Evolutionary conservation across 2,329 filamentous ascomycete genomes (phyloP).

Genomic region (Cladobotryum protrusum): DNA sequence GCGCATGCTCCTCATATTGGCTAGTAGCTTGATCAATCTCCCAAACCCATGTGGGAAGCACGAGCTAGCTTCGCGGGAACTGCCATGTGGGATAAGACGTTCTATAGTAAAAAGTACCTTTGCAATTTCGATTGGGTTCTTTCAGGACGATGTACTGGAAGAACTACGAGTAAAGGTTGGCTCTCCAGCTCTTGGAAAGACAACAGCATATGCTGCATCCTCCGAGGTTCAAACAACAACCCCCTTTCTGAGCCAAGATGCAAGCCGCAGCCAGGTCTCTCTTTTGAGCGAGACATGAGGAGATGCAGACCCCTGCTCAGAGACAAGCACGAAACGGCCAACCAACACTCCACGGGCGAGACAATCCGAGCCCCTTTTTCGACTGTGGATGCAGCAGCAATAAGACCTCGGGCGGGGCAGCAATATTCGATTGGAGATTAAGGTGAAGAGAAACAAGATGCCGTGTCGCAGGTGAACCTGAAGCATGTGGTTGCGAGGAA

Average conservation of each 20-base stretch:
- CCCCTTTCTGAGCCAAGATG: neutral
- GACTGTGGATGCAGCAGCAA: neutral
- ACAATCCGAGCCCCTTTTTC: neutral
- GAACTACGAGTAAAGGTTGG: no score
- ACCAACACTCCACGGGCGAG: neutral
- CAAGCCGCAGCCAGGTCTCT: neutral
- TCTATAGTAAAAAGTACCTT: no score
- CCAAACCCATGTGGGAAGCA: no score
- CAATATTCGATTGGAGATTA: neutral
- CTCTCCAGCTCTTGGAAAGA: no score
- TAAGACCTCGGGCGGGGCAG: neutral
- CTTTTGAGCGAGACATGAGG: neutral
- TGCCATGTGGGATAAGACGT: neutral
- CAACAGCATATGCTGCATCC: no score
- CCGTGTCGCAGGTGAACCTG: slow-evolving; percentile 3
- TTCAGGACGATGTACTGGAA: no score
- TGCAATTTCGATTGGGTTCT: no score
- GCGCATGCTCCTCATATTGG: no score
- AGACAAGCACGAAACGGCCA: neutral
- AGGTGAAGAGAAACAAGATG: neutral
- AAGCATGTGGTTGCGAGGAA: no score
- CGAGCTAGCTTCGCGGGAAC: neutral
- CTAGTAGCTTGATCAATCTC: no score
- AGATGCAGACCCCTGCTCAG: neutral
- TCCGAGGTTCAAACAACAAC: neutral